Base-by-base conservation (phyloP, 352 stramenopile species). In the Phytophthora hibernalis region DNA sequence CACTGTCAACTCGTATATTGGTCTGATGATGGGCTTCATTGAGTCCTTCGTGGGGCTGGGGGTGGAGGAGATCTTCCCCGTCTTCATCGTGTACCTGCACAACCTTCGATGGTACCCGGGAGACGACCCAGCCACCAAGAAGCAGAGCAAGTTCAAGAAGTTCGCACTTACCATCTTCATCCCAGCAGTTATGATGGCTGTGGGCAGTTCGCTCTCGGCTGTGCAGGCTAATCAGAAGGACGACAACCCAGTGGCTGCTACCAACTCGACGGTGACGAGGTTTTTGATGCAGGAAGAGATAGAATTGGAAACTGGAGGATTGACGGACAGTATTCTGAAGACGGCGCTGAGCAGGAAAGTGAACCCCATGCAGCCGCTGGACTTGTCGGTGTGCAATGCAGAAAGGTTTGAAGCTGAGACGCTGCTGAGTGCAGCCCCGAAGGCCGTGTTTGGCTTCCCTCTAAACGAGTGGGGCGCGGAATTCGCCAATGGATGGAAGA, bases 71-170 rank as follows among this genome's bases (percentile, higher is more conserved):
- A 68, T 89, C 20, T 83, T 89, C 51, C 76, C 80, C 3, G 77
- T 86, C 10, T 89, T 85, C 48, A 75, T 84, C 40, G 80, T 89
- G 21, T 89, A 89, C 47, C 60, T 87, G 43, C 80, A 89, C 60
- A 89, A 89, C 50, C 48, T 85, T 37, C 69, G 80, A 52, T 89
- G 80, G 80, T 87, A 77, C 24, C 71, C 69, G 8, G 57, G 67
- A 12, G 78, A 89, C 42, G 76, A 83, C 43, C 78, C 78, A 20
- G 76, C 65, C 2, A 75, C 68, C 13, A 81, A 81, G 56, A 71
- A 70, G 51, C 72, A 77, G 38, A 75, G 70, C 65, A 86, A 86
- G 61, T 67, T 77, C 61, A 89, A 89, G 67, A 84, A 85, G 57
- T 74, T 77, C n/a, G 66, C 69, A 20, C 76, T 89, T 28, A 80